Conservation (phyloP, 768 basidiomycete species). For the Pilatotrama ljubarskyi region DNA sequence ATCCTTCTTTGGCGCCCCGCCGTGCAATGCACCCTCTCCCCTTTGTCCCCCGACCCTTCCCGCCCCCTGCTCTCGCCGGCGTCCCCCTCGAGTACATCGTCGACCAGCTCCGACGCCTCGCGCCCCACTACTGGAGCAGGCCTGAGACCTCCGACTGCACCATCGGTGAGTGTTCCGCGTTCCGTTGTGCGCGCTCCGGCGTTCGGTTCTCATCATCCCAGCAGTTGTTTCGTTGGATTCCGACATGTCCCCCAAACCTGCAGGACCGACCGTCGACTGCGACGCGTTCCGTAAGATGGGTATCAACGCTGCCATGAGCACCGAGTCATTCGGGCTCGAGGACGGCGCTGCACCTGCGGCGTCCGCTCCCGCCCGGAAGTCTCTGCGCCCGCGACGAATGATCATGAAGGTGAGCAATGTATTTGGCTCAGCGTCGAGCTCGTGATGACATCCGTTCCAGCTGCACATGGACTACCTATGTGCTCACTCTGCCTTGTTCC, state of each 20-base stretch:
- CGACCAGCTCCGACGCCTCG: slow-evolving; percentile 65
- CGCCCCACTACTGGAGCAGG: slow-evolving; percentile 71
- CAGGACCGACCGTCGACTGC: slow-evolving; percentile 16
- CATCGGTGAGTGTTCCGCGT: slow-evolving; percentile 47
- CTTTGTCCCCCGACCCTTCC: slow-evolving; percentile 61
- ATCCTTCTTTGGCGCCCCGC: slow-evolving; percentile 21
- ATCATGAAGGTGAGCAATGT: slow-evolving; percentile 55
- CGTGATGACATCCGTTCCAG: slow-evolving; percentile 38
- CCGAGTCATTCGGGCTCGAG: slow-evolving; percentile 14
- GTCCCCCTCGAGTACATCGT: slow-evolving; percentile 76
- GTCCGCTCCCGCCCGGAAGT: slow-evolving; percentile 40
- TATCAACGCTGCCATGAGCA: slow-evolving; percentile 12
- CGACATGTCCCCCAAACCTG: slow-evolving; percentile 16
- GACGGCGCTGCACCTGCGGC: slow-evolving; percentile 1
- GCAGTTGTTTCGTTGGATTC: slow-evolving; percentile 31
- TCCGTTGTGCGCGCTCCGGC: neutral
- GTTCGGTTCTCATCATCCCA: neutral
- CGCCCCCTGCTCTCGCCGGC: slow-evolving; percentile 58
- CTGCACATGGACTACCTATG: slow-evolving; percentile 80
- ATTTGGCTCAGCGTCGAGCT: neutral
- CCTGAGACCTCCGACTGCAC: slow-evolving; percentile 80
- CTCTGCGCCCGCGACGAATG: slow-evolving; percentile 39
- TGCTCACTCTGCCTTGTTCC: slow-evolving; percentile 76
- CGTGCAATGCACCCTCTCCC: slow-evolving; percentile 33
- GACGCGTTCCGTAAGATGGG: slow-evolving; percentile 21